Conservation (phyloP, 192 early-diverging fungal species). For the Coemansia sp. region DNA sequence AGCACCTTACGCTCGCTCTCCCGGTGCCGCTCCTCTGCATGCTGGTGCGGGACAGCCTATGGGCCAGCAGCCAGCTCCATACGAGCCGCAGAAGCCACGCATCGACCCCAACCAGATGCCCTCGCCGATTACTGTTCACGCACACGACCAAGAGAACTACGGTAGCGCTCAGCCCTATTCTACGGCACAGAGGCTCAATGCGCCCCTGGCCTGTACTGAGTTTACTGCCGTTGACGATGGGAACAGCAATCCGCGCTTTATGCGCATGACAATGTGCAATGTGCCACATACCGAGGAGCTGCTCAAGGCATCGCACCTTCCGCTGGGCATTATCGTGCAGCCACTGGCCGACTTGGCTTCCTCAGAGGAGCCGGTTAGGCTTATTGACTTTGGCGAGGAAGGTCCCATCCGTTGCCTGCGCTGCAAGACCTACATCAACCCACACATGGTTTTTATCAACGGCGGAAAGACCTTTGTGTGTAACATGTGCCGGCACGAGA, state of each 20-base stretch:
- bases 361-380: slow-evolving; percentile 74
- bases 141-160: slow-evolving; percentile 73
- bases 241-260: slow-evolving; percentile 88
- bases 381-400: slow-evolving; percentile 79
- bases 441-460: slow-evolving; percentile 80
- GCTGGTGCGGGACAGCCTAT: slow-evolving; percentile 20
- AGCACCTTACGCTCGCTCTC: slow-evolving; percentile 25
- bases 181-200: slow-evolving; percentile 65
- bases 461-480: slow-evolving; percentile 92
- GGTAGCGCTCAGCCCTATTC: slow-evolving; percentile 62
- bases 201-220: slow-evolving; percentile 78
- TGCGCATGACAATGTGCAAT: slow-evolving; percentile 85
- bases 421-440: slow-evolving; percentile 95
- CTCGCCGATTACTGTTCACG: slow-evolving; percentile 80
- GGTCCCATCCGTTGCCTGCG: slow-evolving; percentile 89
- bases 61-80: slow-evolving; percentile 39
- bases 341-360: slow-evolving; percentile 81
- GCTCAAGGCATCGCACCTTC: slow-evolving; percentile 72
- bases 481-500: slow-evolving; percentile 90
- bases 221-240: slow-evolving; percentile 88
- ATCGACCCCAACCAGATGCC: slow-evolving; percentile 98
- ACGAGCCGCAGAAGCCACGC: slow-evolving; percentile 53
- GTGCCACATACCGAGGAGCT: slow-evolving; percentile 83
- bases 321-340: slow-evolving; percentile 85
- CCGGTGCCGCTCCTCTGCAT: slow-evolving; percentile 9